Base-by-base conservation (phyloP, 371 early-diverging fungal species). In the Parasitella parasitica region DNA sequence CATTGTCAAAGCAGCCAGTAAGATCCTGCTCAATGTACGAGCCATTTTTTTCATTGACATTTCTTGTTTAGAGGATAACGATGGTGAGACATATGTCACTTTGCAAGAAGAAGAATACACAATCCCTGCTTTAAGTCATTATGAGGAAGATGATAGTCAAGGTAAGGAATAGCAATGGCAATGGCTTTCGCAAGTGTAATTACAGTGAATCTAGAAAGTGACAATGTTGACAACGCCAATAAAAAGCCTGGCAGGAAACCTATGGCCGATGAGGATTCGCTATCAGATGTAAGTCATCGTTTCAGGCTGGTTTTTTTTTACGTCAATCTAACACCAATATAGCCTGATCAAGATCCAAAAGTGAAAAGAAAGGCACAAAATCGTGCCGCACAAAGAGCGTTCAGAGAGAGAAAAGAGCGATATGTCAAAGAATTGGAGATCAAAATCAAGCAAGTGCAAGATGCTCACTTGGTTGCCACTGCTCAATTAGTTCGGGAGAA, bases 341-440 rank as follows among this genome's bases (percentile, higher is more conserved):
- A 77, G 72, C 64, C 64, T 35, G 81, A 80, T 46, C 73, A 72
- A 39, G 81, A 80, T 53, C 71, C 74, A 1, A 80, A 72, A 54
- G 61, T 76, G 49, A 90, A 90, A 67, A 84, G 91, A 41, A 87
- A 88, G 15, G 91, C 87, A 6, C 91, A 91, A 66, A 91, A 91
- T 54, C 74, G 91, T 18, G 90, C 88, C 4, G 91, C 91, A 2
- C 91, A 91, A 71, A 72, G 91, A 27, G 91, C 91, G 0, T 91
- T 91, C 61, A 73, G 91, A 38, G 89, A 91, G 61, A 83, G 91
- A 63, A 87, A 87, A 64, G 89, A 90, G 43, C 79, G 83, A 52
- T 86, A 90, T 66, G 84, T 90, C 26, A 80, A 83, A 66, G 78
- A 83, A 16, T 72, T 91, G 0, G 90, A 91, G 58, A 71, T 71